Base-by-base conservation (phyloP, 495 filamentous ascomycete species). In the Penicillium herquei region DNA sequence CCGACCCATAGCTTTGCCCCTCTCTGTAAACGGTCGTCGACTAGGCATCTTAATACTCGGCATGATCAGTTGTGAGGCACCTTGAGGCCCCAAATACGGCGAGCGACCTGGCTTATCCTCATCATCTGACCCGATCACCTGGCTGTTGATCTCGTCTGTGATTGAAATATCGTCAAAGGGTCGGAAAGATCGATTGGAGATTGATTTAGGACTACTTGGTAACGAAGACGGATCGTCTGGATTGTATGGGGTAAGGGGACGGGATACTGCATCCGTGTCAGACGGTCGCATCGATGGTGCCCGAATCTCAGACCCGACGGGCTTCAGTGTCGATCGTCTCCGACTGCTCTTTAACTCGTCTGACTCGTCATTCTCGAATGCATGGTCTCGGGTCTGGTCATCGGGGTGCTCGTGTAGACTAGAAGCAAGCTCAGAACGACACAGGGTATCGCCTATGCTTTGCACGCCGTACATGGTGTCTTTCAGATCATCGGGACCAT, bases 11-110 rank as follows among this genome's bases (percentile, higher is more conserved):
- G 78, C 80, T 75, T 89, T 94, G 14, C 94, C 94, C 56, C 80
- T 83, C 49, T 89, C 83, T 7, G 94, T 98, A 69, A 99, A 98
- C 1, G 94, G 94, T 44, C 94, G 81, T 48, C 94, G 85, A 66
- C 87, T 92, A 33, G 94, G 95, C 85, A 99, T 96, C 59, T 84
- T 87, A 61, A 99, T 90, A 68, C 91, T 96, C 8, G 94, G 94
- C 95, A 99, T 99, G 58, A 99, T 88, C 13, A 99, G 81, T 70
- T 98, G 93, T 32, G 93, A 91, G 14, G 83, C 84, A 59, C 81
- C 85, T 51, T 72, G 74, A 26, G 62, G 57, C 14, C 51, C 63
- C 17, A 67, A 44, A 31, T 58, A 64, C 18, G 69, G 68, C 17
- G 68, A 59, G 3, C 59, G 51, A 3, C 58, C 41, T 13, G 52